Evolutionary conservation across 2,329 filamentous ascomycete genomes (phyloP), one percentile per base, ranked within the genome.

Genomic region (Botrytis deweyae): DNA sequence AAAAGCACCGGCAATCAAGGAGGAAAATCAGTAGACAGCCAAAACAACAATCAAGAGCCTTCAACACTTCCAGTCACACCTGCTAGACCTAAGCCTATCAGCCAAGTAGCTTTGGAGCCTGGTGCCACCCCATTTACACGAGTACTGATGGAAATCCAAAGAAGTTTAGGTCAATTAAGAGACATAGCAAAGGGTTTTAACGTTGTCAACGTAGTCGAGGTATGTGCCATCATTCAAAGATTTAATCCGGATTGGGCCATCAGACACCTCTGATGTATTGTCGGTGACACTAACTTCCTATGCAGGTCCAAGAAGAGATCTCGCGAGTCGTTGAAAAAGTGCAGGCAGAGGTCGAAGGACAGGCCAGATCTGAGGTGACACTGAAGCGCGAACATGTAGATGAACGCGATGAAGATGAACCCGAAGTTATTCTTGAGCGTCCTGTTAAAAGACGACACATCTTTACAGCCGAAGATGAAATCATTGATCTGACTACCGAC

Each of bases 361-460:
- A 72, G 29, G 29, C 22, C 22, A 36, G 44, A 33, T 7, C 58
- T 46, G 55, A 66, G 8, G 44, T 42, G 38, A 62, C 55, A 29
- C 44, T 67, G n/a, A 74, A 68, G 38, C 70, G 64, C n/a, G 61
- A 62, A 58, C 63, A 49, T n/a, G 58, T 33, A 18, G 33, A 33
- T 25, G 67, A 65, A 25, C n/a, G 10, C 29, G 46, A 73, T 40
- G 72, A 73, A 38, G 72, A 73, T 20, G 16, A 58, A 33, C n/a
- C 52, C 42, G 59, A 73, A 44, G 12, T 73, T 14, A 33, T 73
- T 22, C 72, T 73, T 22, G 72, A 73, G 59, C 59, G 72, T 36
- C 72, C 72, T 10, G 72, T 73, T 8, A 73, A 73, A 33, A 73
- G 72, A 65, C 72, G 66, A 6, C 72, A 73, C 20, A 36, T 73